Percentiles rank a stretch among this genome's conserved stretches.
Conservation (phyloP, 2,329 filamentous ascomycete species). For the Delphinella strobiligena region DNA sequence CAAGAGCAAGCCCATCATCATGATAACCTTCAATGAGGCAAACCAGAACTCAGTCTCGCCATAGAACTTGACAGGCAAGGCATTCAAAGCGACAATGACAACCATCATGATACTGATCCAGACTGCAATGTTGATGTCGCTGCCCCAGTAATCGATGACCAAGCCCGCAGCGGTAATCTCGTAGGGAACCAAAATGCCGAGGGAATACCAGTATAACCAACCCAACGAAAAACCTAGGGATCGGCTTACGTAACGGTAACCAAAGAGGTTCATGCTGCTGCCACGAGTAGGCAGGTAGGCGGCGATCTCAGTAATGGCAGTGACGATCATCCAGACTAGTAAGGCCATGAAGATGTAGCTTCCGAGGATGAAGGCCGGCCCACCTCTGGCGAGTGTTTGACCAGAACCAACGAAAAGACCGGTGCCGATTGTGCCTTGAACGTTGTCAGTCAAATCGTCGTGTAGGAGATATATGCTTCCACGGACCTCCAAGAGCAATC, state of each 20-base stretch:
- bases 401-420: constrained; percentile 28
- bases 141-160: constrained; percentile 24
- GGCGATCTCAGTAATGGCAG: constrained; percentile 40
- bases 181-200: constrained; percentile 27
- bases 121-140: constrained; percentile 26
- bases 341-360: constrained; percentile 30
- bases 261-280: constrained; percentile 37
- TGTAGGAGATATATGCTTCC: neutral
- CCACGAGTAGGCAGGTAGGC: constrained; percentile 46
- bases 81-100: constrained; percentile 32
- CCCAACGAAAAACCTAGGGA: constrained; percentile 34
- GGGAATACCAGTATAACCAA: constrained; percentile 29
- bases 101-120: constrained; percentile 27
- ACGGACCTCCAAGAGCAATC: constrained; percentile 21
- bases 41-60: constrained; percentile 44
- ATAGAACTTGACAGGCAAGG: constrained; percentile 36
- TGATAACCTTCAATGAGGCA: constrained; percentile 37
- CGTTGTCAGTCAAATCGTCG: neutral
- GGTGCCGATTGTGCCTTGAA: constrained; percentile 15
- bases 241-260: constrained; percentile 30
- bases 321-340: constrained; percentile 33
- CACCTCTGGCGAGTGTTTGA: constrained; percentile 22
- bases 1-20: constrained; percentile 38
- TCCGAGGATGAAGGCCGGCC: constrained; percentile 31
- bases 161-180: constrained; percentile 25